Evolutionary conservation across 2,329 filamentous ascomycete species (phyloP).

Genomic region (Diaporthe australafricana): DNA sequence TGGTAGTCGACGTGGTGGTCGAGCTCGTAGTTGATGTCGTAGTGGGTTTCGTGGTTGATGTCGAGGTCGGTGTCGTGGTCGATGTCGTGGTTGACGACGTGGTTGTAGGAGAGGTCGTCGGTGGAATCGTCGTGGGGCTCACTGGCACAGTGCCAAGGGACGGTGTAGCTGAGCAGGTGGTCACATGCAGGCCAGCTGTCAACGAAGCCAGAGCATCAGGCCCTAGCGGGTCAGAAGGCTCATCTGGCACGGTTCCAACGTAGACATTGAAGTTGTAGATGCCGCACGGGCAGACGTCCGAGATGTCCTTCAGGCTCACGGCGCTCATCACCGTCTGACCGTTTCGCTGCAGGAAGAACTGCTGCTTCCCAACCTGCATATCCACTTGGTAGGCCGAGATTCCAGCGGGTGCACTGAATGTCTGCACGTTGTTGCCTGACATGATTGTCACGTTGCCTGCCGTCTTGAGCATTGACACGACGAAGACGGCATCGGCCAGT

Average conservation of each 20-base stretch:
- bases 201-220: conserved; percentile 47
- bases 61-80: background rate
- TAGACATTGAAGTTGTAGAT: conserved; percentile 70
- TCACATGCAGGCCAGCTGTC: conserved; percentile 45
- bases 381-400: conserved; percentile 56
- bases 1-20: conserved; percentile 6
- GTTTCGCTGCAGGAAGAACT: conserved; percentile 57
- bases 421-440: conserved; percentile 55
- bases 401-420: conserved; percentile 59
- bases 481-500: conserved; percentile 62
- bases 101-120: background rate
- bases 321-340: conserved; percentile 55
- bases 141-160: conserved; percentile 35
- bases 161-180: conserved; percentile 42
- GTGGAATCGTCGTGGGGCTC: conserved; percentile 40
- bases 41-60: background rate
- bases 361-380: conserved; percentile 60
- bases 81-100: conserved; percentile 17
- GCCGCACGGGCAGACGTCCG: conserved; percentile 60
- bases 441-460: conserved; percentile 57
- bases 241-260: conserved; percentile 60
- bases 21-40: conserved; percentile 5
- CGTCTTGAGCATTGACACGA: conserved; percentile 61
- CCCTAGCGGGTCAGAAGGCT: conserved; percentile 49
- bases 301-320: conserved; percentile 62